Conservation (phyloP, 352 stramenopile genomes). For the Globisporangium mamillatum region DNA sequence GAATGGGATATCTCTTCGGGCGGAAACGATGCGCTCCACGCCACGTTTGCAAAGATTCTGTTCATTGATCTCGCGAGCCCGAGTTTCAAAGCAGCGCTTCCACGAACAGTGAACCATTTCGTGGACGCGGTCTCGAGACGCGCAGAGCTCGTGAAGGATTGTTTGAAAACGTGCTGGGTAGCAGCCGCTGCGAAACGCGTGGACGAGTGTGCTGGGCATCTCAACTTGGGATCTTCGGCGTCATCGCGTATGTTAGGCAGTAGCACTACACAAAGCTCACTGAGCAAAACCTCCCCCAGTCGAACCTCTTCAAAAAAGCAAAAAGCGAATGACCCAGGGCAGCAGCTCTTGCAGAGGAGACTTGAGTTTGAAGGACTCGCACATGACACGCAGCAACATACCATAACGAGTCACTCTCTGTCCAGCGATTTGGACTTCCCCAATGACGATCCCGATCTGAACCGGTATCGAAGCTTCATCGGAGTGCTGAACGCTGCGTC, state of each 20-base stretch:
- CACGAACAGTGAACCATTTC: conserved; percentile 84
- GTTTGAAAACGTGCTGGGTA: conserved; percentile 82
- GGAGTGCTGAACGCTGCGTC: conserved; percentile 78
- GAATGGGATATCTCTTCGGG: conserved; percentile 71
- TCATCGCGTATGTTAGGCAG: neutral
- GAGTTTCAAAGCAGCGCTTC: conserved; percentile 66
- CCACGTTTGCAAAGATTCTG: conserved; percentile 67
- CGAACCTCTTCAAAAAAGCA: conserved; percentile 19
- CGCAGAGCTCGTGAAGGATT: conserved; percentile 84
- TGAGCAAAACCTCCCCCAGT: neutral
- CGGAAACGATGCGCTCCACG: conserved; percentile 14
- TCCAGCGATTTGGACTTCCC: neutral
- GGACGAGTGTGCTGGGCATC: conserved; percentile 56
- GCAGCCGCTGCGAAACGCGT: conserved; percentile 63
- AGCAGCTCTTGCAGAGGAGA: conserved; percentile 41
- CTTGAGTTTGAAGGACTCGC: conserved; percentile 53
- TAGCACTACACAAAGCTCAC: conserved; percentile 2
- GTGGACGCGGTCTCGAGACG: conserved; percentile 73
- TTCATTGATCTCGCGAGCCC: conserved; percentile 78
- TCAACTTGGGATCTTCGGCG: conserved; percentile 22
- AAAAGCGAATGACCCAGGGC: conserved; percentile 16
- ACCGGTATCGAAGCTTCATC: conserved; percentile 50
- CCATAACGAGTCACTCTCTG: conserved; percentile 1
- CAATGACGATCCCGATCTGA: conserved; percentile 40
- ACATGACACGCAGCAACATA: neutral